Evolutionary conservation across 179 eudicot species (phyloP), one percentile per base, ranked within the genome.

Genomic region (Silene coronaria): DNA sequence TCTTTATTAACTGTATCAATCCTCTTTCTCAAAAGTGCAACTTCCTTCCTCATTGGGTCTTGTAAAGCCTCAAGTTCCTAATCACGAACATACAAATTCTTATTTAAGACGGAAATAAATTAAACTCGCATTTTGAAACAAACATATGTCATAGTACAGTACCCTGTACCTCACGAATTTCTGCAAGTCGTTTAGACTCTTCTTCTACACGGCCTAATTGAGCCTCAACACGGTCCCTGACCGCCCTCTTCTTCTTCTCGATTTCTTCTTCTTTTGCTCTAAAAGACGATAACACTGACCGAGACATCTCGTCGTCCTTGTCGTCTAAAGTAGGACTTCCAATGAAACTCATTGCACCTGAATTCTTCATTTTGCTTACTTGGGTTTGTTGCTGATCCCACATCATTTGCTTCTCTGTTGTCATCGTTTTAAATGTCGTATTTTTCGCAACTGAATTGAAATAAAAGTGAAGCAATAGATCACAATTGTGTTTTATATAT

Each of bases 201-300:
- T 83, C 92, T 70, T 87, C 97, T 10, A 87, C 94, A n/a, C 96
- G 97, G 26, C 97, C 97, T 57, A 91, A 74, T 24, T 88, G 92
- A 79, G 90, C 90, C 53, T 91, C 88, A 78, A 92, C 92, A 34
- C 83, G 90, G 68, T 80, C 89, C 28, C 70, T 83, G 14, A 80
- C 82, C 84, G 71, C 88, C 91, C 61, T 79, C 87, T 80, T 83
- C 65, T 79, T 87, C 85, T 84, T 88, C 78, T 90, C 81, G 67
- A 90, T 90, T 77, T 80, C 87, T 23, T 87, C 86, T 67, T 87
- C 88, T 76, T 85, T 83, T 4, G 84, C 88, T 14, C 70, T 76
- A 72, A 85, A 85, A 12, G 80, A 70, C 7, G 77, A 82, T 13
- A 85, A 57, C 2, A 83, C 82, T 0, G 88, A 78, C 74, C 73